Percentiles rank a stretch among this genome's conserved stretches.
Evolutionary conservation across 2,329 filamentous ascomycete species (phyloP).

Genomic region (Cladosporium halotolerans): DNA sequence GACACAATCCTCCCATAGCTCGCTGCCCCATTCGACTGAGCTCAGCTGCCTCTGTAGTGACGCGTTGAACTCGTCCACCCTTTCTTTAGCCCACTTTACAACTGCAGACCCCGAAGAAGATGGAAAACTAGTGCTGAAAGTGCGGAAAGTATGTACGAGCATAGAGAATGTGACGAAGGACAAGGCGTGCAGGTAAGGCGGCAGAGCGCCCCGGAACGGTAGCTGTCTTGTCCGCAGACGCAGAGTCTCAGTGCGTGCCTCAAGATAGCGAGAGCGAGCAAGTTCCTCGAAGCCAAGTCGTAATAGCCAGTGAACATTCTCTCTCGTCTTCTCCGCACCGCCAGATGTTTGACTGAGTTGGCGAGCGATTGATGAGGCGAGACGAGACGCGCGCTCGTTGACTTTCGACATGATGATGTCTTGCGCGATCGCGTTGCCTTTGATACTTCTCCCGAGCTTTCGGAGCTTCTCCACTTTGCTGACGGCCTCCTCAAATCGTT

Average conservation of each 20-base stretch:
- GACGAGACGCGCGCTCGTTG: slow-evolving; percentile 71
- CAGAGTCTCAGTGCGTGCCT: slow-evolving; percentile 70
- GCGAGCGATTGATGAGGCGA: slow-evolving; percentile 70
- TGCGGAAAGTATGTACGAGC: slow-evolving; percentile 77
- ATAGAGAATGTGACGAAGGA: slow-evolving; percentile 94
- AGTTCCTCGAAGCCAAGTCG: slow-evolving; percentile 85
- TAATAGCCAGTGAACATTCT: slow-evolving; percentile 76
- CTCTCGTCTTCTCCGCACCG: slow-evolving; percentile 69
- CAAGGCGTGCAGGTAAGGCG: slow-evolving; percentile 88
- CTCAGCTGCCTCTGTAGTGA: slow-evolving; percentile 79
- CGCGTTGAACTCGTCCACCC: slow-evolving; percentile 84
- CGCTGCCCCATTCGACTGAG: slow-evolving; percentile 69
- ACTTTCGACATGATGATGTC: slow-evolving; percentile 90
- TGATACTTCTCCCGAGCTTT: slow-evolving; percentile 68
- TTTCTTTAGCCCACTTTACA: slow-evolving; percentile 96
- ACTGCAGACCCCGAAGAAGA: slow-evolving; percentile 82
- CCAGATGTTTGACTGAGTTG: slow-evolving; percentile 73
- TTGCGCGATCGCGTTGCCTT: slow-evolving; percentile 79
- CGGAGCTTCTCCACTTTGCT: slow-evolving; percentile 78
- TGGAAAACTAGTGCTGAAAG: slow-evolving; percentile 55
- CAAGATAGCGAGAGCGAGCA: slow-evolving; percentile 79
- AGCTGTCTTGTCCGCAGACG: slow-evolving; percentile 81
- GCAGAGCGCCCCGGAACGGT: slow-evolving; percentile 89
- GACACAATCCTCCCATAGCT: slow-evolving; percentile 77
- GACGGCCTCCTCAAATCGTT: slow-evolving; percentile 81